A percentile compares a stretch with the other conserved stretches of the same genome.
phyloP scores from a whole-genome alignment of 1,284 basidiomycete genomes.

The Gymnopus androsaceus region DNA sequence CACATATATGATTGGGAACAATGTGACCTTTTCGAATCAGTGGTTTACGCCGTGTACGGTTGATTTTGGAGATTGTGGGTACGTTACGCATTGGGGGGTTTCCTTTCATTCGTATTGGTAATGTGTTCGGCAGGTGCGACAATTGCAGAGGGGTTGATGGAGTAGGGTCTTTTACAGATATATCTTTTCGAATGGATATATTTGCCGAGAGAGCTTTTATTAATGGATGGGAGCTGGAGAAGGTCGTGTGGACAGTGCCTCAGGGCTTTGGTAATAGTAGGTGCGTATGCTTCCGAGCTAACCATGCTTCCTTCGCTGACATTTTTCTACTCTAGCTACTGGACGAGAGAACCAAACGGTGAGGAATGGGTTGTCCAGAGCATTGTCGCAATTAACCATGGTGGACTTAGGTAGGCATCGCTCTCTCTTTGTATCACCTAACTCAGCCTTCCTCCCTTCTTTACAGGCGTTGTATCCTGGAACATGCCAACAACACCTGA shows the following conservation, averaged over 20 bases:
- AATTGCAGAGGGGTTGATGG: slow-evolving; percentile 53
- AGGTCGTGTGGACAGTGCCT: slow-evolving; percentile 74
- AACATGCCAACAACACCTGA: slow-evolving; percentile 60
- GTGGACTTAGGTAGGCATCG: slow-evolving; percentile 50
- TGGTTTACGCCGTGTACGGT: slow-evolving; percentile 38
- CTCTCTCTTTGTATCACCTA: background rate
- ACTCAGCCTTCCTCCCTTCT: background rate
- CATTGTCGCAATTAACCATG: slow-evolving; percentile 71
- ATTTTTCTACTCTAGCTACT: slow-evolving; percentile 49
- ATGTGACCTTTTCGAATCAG: slow-evolving; percentile 60
- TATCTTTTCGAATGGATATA: slow-evolving; percentile 63
- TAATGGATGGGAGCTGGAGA: slow-evolving; percentile 64
- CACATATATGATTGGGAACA: slow-evolving; percentile 63
- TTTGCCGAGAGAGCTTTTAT: slow-evolving; percentile 57
- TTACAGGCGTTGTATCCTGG: slow-evolving; percentile 66
- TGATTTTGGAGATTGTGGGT: slow-evolving; percentile 72
- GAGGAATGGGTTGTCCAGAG: slow-evolving; percentile 67
- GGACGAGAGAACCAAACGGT: slow-evolving; percentile 66
- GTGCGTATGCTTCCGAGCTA: slow-evolving; percentile 39
- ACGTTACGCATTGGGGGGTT: background rate
- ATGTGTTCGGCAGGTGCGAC: slow-evolving; percentile 39
- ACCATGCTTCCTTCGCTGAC: slow-evolving; percentile 1
- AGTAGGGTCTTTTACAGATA: slow-evolving; percentile 65
- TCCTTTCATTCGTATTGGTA: background rate
- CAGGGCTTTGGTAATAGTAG: slow-evolving; percentile 69